Evolutionary conservation across 1,284 basidiomycete species (phyloP), one percentile per base, ranked within the genome.

Genomic region (Apiotrichum gamsii): DNA sequence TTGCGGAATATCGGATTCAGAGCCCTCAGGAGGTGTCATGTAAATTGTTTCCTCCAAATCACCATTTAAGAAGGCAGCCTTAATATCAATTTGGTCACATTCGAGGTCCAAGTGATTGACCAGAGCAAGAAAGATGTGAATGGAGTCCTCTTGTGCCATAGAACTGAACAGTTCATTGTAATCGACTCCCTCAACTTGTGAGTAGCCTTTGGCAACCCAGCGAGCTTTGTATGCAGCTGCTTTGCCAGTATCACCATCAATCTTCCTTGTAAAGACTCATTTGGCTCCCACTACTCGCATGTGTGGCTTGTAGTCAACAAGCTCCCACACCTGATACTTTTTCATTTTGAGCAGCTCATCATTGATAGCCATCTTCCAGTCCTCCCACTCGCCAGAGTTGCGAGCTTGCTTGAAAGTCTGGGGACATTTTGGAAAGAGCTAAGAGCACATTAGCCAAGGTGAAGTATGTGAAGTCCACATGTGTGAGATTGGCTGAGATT

Each of bases 41-140:
- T 52, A 58, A 16, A 56, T 52, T 11, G 13, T 28, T 9, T 54
- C 45, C 9, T 53, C 43, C 6, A 57, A 21, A 18, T 53, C 46
- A 6, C 52, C 54, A 42, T 57, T 49, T 3, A 38, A n/a, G 24
- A 38, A 38, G 5, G 37, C 37, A 18, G 53, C 58, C 13, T 45
- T 52, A 47, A 63, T 60, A 43, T 62, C 58, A 19, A 60, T 54
- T 45, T 59, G 58, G 39, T 59, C 52, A 39, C 57, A 62, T 11
- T 59, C 51, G 1, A 64, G 35, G 37, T 58, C 31, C 29, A 51
- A 43, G 21, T 60, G 39, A 21, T 54, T 59, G 44, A 61, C 55
- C 8, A 60, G 16, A 1, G 57, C 29, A 3, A 63, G 39, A 25
- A 62, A 52, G 3, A 59, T 35, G 21, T 56, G 41, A 14, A 59